These are phyloP conservation scores for Zanthoxylum bungeanum DNA, from an alignment of 345 rosid genomes.

Conservation along the genomic window DNA sequence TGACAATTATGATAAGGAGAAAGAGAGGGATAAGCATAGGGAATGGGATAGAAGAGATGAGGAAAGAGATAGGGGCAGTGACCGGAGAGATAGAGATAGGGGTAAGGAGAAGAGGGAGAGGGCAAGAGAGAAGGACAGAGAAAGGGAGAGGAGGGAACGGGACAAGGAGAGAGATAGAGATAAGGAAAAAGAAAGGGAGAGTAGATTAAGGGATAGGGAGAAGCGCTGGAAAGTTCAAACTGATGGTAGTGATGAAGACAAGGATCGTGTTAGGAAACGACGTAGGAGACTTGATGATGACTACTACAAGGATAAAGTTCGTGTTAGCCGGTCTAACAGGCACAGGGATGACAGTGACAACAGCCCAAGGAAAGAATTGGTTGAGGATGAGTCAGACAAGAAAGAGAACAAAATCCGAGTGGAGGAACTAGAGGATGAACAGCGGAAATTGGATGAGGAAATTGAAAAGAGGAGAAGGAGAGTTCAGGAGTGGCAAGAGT, in stretches of 20 bases:
- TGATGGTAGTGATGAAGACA: conserved; percentile 59
- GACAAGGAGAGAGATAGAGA: conserved; percentile 16
- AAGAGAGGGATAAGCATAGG: conserved; percentile 40
- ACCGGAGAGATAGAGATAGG: conserved; percentile 29
- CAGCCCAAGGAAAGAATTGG: conserved; percentile 50
- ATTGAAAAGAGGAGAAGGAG: conserved; percentile 88
- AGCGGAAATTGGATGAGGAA: conserved; percentile 75
- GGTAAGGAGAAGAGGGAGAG: conserved; percentile 6
- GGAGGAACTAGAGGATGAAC: conserved; percentile 86
- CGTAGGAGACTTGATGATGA: conserved; percentile 57
- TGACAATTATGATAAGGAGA: conserved; percentile 34
- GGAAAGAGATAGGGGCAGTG: conserved; percentile 28
- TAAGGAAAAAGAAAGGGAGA: conserved; percentile 41
- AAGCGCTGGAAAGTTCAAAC: conserved; percentile 48
- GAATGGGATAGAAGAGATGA: conserved; percentile 4
- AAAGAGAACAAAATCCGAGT: conserved; percentile 58
- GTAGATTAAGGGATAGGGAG: conserved; percentile 58
- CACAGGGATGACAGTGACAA: conserved; percentile 52
- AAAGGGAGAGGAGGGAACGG: conserved; percentile 7
- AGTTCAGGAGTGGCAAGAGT: conserved; percentile 97
- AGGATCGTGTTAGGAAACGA: conserved; percentile 51
- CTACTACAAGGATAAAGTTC: conserved; percentile 53
- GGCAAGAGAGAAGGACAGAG: no score
- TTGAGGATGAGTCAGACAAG: conserved; percentile 52
- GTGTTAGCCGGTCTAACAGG: conserved; percentile 54